Percentiles rank a stretch among this genome's conserved stretches.
Evolutionary conservation across 345 rosid species (phyloP).

Genomic region (Populus euphratica): DNA sequence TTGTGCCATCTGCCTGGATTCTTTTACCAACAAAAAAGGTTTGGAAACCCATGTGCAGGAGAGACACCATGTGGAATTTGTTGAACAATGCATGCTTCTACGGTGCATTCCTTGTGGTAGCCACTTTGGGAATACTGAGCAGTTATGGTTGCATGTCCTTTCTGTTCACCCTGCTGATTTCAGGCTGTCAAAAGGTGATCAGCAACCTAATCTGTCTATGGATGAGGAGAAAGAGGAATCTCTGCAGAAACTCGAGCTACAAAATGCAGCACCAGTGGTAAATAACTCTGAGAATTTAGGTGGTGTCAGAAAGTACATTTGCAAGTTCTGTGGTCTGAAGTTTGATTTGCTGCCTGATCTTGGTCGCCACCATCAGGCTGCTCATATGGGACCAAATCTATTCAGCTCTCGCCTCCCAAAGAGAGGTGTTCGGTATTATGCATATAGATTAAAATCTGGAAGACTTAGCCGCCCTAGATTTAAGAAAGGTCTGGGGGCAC

Average conservation of each 20-base stretch:
- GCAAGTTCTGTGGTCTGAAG: slow-evolving; percentile 88
- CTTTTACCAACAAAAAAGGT: slow-evolving; percentile 67
- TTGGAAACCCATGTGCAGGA: slow-evolving; percentile 89
- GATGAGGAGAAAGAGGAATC: slow-evolving; percentile 26
- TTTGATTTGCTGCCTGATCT: slow-evolving; percentile 95
- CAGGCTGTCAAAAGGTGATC: slow-evolving; percentile 40
- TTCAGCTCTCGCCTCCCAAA: slow-evolving; percentile 56
- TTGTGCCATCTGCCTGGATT: slow-evolving; percentile 94
- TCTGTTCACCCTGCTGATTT: slow-evolving; percentile 63
- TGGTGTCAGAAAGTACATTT: slow-evolving; percentile 51
- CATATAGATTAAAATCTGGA: slow-evolving; percentile 82
- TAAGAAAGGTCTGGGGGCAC: slow-evolving; percentile 79
- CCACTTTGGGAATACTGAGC: slow-evolving; percentile 84
- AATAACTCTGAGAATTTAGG: slow-evolving; percentile 45
- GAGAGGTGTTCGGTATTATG: slow-evolving; percentile 64
- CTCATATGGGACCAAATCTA: slow-evolving; percentile 74
- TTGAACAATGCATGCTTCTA: slow-evolving; percentile 94
- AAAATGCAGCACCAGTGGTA: slow-evolving; percentile 32
- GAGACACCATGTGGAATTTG: slow-evolving; percentile 87
- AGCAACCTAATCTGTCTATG: slow-evolving; percentile 25
- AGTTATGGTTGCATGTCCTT: slow-evolving; percentile 72
- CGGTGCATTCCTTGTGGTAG: slow-evolving; percentile 88
- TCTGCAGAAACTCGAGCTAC: slow-evolving; percentile 38
- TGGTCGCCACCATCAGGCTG: slow-evolving; percentile 99
- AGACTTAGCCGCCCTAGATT: slow-evolving; percentile 83